These are phyloP conservation scores for Colletotrichum falcatum DNA, from an alignment of 2,329 filamentous ascomycete species.

Conservation along the genomic window DNA sequence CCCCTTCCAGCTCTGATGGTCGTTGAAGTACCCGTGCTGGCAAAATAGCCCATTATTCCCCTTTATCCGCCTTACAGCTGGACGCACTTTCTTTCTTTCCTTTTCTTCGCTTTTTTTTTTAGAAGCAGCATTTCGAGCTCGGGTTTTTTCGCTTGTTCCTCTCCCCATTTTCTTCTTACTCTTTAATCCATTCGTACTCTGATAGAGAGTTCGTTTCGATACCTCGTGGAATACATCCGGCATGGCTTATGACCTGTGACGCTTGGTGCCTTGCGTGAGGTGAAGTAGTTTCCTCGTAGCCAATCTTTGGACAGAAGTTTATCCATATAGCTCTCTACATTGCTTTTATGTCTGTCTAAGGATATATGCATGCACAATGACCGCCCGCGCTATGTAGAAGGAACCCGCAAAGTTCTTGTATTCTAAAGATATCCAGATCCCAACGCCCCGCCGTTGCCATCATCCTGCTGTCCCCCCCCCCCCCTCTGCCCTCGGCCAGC, in stretches of 20 bases:
- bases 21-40: conserved; percentile 37
- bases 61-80: conserved; percentile 52
- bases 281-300: conserved; percentile 49
- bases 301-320: neutral
- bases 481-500: neutral
- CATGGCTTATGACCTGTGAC: conserved; percentile 46
- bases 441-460: conserved; percentile 18
- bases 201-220: conserved; percentile 59
- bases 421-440: conserved; percentile 22
- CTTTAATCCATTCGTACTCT: conserved; percentile 51
- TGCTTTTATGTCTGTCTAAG: conserved; percentile 28
- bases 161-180: conserved; percentile 42
- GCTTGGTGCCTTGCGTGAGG: conserved; percentile 37
- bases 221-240: conserved; percentile 48
- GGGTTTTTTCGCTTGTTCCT: conserved; percentile 40
- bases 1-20: conserved; percentile 22
- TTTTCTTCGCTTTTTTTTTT: conserved; percentile 46
- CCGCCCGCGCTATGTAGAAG: conserved; percentile 27
- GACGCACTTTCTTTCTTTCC: conserved; percentile 56
- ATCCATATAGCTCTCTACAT: conserved; percentile 5
- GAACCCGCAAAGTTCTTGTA: conserved; percentile 18
- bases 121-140: conserved; percentile 45
- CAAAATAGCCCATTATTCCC: conserved; percentile 40
- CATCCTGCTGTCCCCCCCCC: neutral
- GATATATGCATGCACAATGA: conserved; percentile 25